These are phyloP conservation scores for Ganoderma meredithae DNA, from an alignment of 1,284 basidiomycete genomes.

Conservation along the genomic window DNA sequence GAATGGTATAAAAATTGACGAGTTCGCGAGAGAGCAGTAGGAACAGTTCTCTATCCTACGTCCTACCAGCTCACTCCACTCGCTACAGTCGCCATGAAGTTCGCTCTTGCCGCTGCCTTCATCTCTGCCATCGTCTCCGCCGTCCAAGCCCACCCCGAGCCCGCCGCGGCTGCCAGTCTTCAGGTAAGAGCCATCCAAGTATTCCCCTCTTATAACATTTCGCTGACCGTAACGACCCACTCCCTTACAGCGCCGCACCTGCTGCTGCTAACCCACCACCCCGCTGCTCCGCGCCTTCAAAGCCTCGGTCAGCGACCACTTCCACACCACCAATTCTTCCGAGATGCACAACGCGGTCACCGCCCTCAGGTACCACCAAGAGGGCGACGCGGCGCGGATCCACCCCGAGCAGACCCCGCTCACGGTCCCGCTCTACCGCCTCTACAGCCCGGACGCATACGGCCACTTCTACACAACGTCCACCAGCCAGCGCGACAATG, in stretches of 20 bases:
- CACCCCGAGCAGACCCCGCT: conserved; percentile 14
- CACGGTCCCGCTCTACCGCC: conserved; percentile 24
- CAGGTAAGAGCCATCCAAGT: background rate
- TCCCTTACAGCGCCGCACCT: background rate
- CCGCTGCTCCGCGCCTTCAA: conserved; percentile 25
- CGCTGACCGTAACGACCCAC: background rate
- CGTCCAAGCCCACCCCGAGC: conserved; percentile 19
- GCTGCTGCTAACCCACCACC: conserved; percentile 13
- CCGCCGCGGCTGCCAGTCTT: conserved; percentile 3
- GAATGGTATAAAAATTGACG: background rate
- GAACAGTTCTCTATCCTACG: background rate
- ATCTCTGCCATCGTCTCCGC: background rate
- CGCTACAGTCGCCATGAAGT: conserved; percentile 12
- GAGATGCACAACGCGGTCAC: conserved; percentile 23
- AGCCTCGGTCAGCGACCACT: conserved; percentile 22
- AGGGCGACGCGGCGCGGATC: conserved; percentile 1
- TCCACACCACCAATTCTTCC: conserved; percentile 27
- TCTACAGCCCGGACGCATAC: conserved; percentile 7
- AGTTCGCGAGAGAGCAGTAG: background rate
- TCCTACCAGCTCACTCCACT: background rate
- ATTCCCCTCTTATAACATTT: no score
- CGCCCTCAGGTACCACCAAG: conserved; percentile 19
- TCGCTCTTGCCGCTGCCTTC: conserved; percentile 6
- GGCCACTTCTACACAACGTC: conserved; percentile 24
- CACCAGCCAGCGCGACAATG: conserved; percentile 12